A percentile compares a stretch with the other conserved stretches of the same genome.
phyloP scores from a whole-genome alignment of 352 stramenopile species.

The Phytophthora citrophthora region DNA sequence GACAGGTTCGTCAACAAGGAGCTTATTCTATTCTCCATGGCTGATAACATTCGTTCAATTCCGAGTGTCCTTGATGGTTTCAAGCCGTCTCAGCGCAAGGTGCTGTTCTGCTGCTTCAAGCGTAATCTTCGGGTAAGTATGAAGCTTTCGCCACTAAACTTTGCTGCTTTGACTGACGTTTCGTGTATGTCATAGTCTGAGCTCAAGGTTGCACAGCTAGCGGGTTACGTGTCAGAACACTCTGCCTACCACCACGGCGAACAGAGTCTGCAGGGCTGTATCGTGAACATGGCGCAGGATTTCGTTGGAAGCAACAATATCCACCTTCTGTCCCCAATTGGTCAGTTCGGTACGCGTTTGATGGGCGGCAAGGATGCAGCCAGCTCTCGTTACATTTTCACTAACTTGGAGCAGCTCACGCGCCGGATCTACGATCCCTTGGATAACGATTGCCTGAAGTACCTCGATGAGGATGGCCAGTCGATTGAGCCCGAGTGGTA shows the following conservation, averaged over 20 bases:
- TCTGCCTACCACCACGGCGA: slow-evolving; percentile 99
- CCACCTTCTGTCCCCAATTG: slow-evolving; percentile 94
- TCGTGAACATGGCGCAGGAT: slow-evolving; percentile 98
- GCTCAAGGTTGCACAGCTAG: slow-evolving; percentile 95
- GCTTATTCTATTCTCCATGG: slow-evolving; percentile 98
- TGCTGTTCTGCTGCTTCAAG: slow-evolving; percentile 98
- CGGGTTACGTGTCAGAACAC: slow-evolving; percentile 98
- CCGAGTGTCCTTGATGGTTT: slow-evolving; percentile 97
- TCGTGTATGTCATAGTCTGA: slow-evolving; percentile 45
- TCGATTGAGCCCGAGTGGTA: slow-evolving; percentile 94
- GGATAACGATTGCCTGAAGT: slow-evolving; percentile 92
- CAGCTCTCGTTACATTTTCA: slow-evolving; percentile 95
- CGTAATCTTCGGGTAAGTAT: slow-evolving; percentile 94
- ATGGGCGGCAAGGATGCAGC: slow-evolving; percentile 97
- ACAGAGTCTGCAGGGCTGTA: slow-evolving; percentile 93
- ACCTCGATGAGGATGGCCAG: slow-evolving; percentile 92
- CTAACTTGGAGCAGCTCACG: slow-evolving; percentile 88
- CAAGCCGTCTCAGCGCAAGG: slow-evolving; percentile 99
- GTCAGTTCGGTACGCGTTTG: slow-evolving; percentile 98
- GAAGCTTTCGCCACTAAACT: slow-evolving; percentile 29
- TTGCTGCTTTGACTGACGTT: slow-evolving; percentile 7
- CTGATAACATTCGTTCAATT: slow-evolving; percentile 97
- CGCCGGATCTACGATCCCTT: slow-evolving; percentile 88
- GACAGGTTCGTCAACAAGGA: slow-evolving; percentile 98
- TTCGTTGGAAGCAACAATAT: slow-evolving; percentile 99